Evolutionary conservation across 805 yeast genomes (phyloP), one percentile per base, ranked within the genome.

Genomic region (Schwanniomyces vanrijiae): DNA sequence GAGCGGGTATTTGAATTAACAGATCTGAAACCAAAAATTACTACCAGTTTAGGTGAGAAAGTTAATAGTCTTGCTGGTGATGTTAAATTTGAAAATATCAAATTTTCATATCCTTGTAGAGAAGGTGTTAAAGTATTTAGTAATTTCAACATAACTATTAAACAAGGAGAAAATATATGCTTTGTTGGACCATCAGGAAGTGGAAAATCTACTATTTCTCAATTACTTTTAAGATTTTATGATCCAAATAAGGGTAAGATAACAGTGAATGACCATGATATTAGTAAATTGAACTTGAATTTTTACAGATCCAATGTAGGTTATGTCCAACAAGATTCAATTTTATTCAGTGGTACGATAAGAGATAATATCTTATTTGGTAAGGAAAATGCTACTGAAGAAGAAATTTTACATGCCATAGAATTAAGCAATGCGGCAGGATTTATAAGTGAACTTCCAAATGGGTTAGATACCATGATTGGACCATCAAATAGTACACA

Each of bases 141-240:
- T 2, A 69, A 78, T 19, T 66, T 91, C 46, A 73, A 80, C 53
- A 72, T 92, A 47, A 73, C 68, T 1, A 83, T 92, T 39, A 63
- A 72, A 13, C 82, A 87, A 28, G 97, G 97, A 11, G 91, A 89
- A 55, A 92, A 92, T 57, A 83, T 91, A 13, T 91, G 97, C 62
- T 82, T 92, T 49, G 97, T 91, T 14, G 98, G 98, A 1, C 97
- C 96, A n/a, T 86, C 95, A 28, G 98, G 98, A 1, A 88, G 96
- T 50, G 98, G 98, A 21, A 92, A 92, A 64, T 88, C 96, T 14
- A 91, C 97, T 0, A 81, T 92, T 2, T 78, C 91, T 5, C 88
- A 91, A 44, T 69, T 92, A 44, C 68, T 92, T 39, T 67, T 91
- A 55, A 75, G 98, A 49, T 88, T 88, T 61, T 92, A 92, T 65